Conservation (phyloP, 2,329 filamentous ascomycete genomes). For the Colletotrichum karsti region DNA sequence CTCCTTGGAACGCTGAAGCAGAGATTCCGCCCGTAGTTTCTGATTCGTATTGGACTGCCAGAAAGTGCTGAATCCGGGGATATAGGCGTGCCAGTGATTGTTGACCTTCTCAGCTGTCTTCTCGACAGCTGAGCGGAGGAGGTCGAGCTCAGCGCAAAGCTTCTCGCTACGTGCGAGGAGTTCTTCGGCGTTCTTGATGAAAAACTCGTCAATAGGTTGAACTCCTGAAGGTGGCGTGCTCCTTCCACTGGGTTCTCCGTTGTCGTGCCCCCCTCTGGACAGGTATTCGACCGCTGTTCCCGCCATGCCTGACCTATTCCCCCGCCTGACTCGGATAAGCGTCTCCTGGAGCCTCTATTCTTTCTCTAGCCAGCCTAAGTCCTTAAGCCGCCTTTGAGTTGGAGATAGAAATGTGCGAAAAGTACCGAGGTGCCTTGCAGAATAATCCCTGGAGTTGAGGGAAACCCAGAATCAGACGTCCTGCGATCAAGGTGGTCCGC, state of each 20-base stretch:
- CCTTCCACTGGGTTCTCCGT: not conserved
- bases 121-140: conserved; percentile 6
- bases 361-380: too few relatives aligned
- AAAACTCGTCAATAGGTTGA: not conserved
- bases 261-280: too few relatives aligned
- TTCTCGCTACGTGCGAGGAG: not conserved
- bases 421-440: too few relatives aligned
- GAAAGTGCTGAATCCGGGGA: conserved; percentile 23
- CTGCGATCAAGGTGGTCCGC: too few relatives aligned
- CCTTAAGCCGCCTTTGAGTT: too few relatives aligned
- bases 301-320: too few relatives aligned
- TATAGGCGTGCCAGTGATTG: conserved; percentile 21
- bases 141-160: conserved; percentile 8
- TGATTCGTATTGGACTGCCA: conserved; percentile 9
- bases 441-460: too few relatives aligned
- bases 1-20: not conserved
- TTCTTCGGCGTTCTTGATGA: not conserved
- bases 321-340: too few relatives aligned
- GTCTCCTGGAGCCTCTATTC: too few relatives aligned
- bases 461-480: too few relatives aligned
- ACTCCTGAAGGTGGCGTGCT: not conserved
- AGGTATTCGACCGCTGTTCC: too few relatives aligned
- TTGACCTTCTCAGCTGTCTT: not conserved
- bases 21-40: not conserved
- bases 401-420: too few relatives aligned